phyloP scores from a whole-genome alignment of 2,329 filamentous ascomycete species.

The Stachybotrys echinatus region DNA sequence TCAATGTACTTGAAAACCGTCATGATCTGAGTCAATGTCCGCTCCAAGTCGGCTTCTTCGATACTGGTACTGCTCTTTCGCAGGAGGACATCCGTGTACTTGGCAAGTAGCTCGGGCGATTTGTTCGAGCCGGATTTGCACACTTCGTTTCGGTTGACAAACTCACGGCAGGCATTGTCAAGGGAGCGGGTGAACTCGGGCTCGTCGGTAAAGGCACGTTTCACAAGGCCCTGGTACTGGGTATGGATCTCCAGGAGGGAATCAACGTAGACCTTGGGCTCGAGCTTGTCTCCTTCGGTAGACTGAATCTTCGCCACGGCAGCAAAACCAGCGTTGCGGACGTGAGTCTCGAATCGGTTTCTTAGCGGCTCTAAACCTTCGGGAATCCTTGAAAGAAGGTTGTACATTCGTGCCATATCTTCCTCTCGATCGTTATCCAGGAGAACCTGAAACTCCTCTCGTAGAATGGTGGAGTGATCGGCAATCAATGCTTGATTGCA shows the following conservation, averaged over 20 bases:
- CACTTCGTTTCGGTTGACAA: conserved; percentile 95
- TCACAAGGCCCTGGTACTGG: conserved; percentile 86
- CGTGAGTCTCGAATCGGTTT: conserved; percentile 84
- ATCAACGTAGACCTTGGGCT: conserved; percentile 96
- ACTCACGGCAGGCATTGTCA: conserved; percentile 95
- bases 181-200: conserved; percentile 94
- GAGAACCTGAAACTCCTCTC: conserved; percentile 92
- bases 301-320: conserved; percentile 88
- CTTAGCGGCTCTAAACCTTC: conserved; percentile 88
- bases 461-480: conserved; percentile 77
- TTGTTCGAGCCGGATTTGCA: conserved; percentile 92
- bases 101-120: conserved; percentile 89
- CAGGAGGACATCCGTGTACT: conserved; percentile 88
- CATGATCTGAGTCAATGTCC: conserved; percentile 88
- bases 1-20: conserved; percentile 99
- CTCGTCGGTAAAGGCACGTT: conserved; percentile 88
- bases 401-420: conserved; percentile 96
- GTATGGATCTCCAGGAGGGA: conserved; percentile 90
- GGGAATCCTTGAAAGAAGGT: conserved; percentile 79
- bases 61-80: conserved; percentile 91
- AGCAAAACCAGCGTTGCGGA: conserved; percentile 79
- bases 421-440: conserved; percentile 93
- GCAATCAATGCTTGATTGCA: conserved; percentile 88
- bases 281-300: conserved; percentile 79
- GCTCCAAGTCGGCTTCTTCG: conserved; percentile 90